Conservation (phyloP, 1,139 yeast species). For the Lodderomyces beijingensis region DNA sequence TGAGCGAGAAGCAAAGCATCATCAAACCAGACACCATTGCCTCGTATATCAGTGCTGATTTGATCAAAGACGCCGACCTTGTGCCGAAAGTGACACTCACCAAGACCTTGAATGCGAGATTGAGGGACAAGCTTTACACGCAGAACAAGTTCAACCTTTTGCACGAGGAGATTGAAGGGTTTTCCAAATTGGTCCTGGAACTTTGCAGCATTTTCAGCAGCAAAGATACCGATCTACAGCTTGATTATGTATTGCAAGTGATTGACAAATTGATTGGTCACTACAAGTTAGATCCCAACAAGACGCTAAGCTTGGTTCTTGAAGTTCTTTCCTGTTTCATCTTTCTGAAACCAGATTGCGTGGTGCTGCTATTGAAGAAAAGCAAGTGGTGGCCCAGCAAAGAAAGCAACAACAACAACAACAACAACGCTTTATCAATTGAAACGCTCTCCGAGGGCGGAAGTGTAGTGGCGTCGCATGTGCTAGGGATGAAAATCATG, state of each 20-base stretch:
- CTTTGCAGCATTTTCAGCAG: constrained; percentile 41
- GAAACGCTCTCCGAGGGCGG: constrained; percentile 57
- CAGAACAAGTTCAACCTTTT: constrained; percentile 69
- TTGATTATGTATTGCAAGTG: constrained; percentile 45
- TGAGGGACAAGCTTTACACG: constrained; percentile 57
- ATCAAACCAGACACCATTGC: constrained; percentile 38
- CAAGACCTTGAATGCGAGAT: constrained; percentile 39
- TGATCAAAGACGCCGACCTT: constrained; percentile 33
- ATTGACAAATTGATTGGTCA: constrained; percentile 68
- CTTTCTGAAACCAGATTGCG: constrained; percentile 41
- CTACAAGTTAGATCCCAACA: constrained; percentile 70
- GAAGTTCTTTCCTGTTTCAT: constrained; percentile 47
- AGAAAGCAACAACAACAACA: constrained; percentile 24
- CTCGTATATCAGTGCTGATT: constrained; percentile 30
- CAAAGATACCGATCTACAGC: constrained; percentile 37
- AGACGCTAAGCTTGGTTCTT: constrained; percentile 60
- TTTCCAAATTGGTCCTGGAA: constrained; percentile 58
- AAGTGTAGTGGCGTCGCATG: constrained; percentile 52
- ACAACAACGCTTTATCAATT: no score
- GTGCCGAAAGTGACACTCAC: constrained; percentile 36
- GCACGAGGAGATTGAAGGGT: constrained; percentile 83
- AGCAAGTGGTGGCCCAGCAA: constrained; percentile 66
- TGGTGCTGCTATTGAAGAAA: constrained; percentile 43
- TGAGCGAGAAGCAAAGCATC: constrained; percentile 18
- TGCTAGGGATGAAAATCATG: constrained; percentile 55